Evolutionary conservation across 805 yeast species (phyloP), one percentile per base, ranked within the genome.

Genomic region (Scheffersomyces amazonensis): DNA sequence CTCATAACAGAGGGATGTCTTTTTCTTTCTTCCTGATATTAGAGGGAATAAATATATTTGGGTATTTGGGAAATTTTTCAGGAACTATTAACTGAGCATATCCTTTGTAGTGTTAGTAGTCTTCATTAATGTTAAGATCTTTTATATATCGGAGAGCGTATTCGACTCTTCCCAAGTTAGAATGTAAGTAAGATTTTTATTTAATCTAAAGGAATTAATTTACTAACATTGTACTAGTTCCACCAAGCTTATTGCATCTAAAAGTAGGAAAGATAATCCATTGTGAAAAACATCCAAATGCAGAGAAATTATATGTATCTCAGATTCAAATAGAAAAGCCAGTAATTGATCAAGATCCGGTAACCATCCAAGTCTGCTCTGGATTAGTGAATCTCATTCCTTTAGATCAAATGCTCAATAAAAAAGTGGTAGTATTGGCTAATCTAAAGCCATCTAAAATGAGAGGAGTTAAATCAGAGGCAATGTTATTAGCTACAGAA

Each of bases 401-500:
- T 0, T 44, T 46, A 5, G 69, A 65, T 0, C 46, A 64, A 17
- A 49, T 82, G 48, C 42, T 60, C 3, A 50, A 60, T 20, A 56
- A 62, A 4, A 49, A 60, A 17, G 82, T 81, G 2, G 79, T 80
- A 0, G 62, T 82, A 2, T 64, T 80, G 16, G 68, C 73, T 5
- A 82, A 82, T 48, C 56, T 82, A 54, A 81, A 80, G 47, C 74
- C 80, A 3, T 68, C 79, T 9, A 80, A 79, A 51, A 73, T 82
- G 75, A 61, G 87, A 43, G 87, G 87, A 1, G 70, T 75, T 16
- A 53, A 50, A 29, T 79, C 85, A 2, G 77, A 80, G 45, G 86
- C 83, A 0, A 82, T 82, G 87, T 49, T 82, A 1, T 50, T 82
- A 16, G 86, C 87, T n/a, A 80, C 85, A 1, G 75, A 54, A 17